Base-by-base conservation (phyloP, 164 flowering plant genomes). In the Berberis thunbergii region DNA sequence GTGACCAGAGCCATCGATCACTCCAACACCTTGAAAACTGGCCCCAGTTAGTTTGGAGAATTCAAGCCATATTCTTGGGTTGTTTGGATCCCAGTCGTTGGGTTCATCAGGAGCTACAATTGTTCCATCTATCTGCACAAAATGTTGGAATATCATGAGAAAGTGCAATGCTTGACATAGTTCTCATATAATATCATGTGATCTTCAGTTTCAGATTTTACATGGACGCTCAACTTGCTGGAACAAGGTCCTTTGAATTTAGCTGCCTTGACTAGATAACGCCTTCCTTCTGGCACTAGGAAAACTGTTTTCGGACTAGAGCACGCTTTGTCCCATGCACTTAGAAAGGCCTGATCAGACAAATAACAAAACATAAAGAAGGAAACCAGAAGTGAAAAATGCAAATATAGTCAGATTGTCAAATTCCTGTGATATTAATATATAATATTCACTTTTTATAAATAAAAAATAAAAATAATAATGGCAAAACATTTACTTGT, bases 61-160 rank as follows among this genome's bases (percentile, higher is more conserved):
- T 45, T 58, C 81, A 49, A 94, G 95, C 99, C 99, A 94, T 8
- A 66, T 53, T 49, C 90, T 74, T 38, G 84, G 78, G 67, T 75
- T 69, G 13, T 83, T 75, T 50, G 91, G 87, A 66, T 89, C 89
- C 99, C 99, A 94, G 52, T 81, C 67, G 7, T 77, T 70, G 12
- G 97, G 99, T 13, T 94, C 96, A 64, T 69, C 82, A 58, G 96
- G 99, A 43, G 99, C 97, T 54, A 86, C 66, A 38, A 94, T 80
- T 43, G 87, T 85, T 60, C 86, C 93, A 74, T 85, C 93, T 60
- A 91, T 89, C 97, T 94, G 81, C 67, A 67, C 63, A 62, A 56
- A 13, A 5, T 49, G 49, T 4, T 11, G 10, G 26, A 26, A 26
- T 26, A 11, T 1, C 46, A 49, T 39, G 52, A 5, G 7, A 52